Percentiles rank a stretch among this genome's conserved stretches.
phyloP scores from a whole-genome alignment of 2,329 filamentous ascomycete genomes.

The Pyricularia sp. region DNA sequence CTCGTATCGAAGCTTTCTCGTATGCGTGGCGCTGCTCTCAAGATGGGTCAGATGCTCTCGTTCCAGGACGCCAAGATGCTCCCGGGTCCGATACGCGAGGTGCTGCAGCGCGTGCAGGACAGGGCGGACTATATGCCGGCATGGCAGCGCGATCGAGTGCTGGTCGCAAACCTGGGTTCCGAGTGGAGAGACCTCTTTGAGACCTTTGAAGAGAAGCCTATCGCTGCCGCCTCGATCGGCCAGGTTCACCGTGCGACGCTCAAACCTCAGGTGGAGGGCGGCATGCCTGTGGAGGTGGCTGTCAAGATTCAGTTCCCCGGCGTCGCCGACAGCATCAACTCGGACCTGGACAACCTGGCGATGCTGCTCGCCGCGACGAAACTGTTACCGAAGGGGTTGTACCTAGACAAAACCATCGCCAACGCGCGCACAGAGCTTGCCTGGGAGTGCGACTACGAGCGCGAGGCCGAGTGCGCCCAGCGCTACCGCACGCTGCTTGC shows the following conservation, averaged over 20 bases:
- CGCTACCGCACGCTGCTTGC: conserved; percentile 67
- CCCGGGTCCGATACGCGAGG: conserved; percentile 72
- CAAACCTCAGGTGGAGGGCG: conserved; percentile 45
- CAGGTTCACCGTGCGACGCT: conserved; percentile 84
- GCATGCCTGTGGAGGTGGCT: conserved; percentile 49
- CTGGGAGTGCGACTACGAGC: conserved; percentile 93
- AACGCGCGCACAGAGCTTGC: conserved; percentile 84
- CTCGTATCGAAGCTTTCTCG: conserved; percentile 84
- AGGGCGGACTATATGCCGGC: conserved; percentile 96
- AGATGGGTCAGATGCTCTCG: conserved; percentile 95
- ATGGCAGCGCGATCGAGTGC: conserved; percentile 78
- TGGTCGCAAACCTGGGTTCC: conserved; percentile 62
- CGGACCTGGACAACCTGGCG: conserved; percentile 85
- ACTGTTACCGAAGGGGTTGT: conserved; percentile 80
- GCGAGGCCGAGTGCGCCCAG: conserved; percentile 70
- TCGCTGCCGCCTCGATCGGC: conserved; percentile 92
- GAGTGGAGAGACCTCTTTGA: conserved; percentile 77
- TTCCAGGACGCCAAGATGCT: conserved; percentile 97
- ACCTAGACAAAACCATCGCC: conserved; percentile 92
- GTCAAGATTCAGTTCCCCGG: conserved; percentile 98
- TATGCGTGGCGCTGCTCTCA: conserved; percentile 94
- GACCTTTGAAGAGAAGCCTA: conserved; percentile 78
- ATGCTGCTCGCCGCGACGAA: conserved; percentile 83
- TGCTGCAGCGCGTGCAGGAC: conserved; percentile 89
- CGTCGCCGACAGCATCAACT: conserved; percentile 90